phyloP scores from a whole-genome alignment of 495 filamentous ascomycete genomes.

The Aspergillus cristatus region DNA sequence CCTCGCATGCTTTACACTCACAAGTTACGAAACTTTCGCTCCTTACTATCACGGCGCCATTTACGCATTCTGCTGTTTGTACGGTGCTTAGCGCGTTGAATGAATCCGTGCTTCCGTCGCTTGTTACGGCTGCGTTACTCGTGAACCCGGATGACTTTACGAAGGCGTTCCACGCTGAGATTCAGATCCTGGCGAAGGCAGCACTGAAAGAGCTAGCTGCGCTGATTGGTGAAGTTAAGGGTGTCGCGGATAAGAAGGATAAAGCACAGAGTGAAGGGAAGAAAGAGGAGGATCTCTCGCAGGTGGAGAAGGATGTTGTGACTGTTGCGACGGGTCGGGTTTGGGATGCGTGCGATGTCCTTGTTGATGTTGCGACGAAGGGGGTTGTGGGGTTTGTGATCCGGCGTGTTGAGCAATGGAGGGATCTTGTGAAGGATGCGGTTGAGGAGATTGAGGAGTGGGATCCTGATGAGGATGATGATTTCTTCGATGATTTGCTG shows the following conservation, averaged over 20 bases:
- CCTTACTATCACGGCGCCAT: conserved; percentile 73
- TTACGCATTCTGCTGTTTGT: conserved; percentile 64
- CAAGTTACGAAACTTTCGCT: conserved; percentile 82
- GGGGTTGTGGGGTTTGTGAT: conserved; percentile 56
- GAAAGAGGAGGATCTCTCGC: conserved; percentile 16
- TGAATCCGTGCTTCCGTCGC: conserved; percentile 55
- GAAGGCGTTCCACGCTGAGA: conserved; percentile 45
- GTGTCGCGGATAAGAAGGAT: conserved; percentile 16
- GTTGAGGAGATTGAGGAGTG: conserved; percentile 79
- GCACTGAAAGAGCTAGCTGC: conserved; percentile 29
- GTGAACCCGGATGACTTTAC: conserved; percentile 51
- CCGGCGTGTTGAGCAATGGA: conserved; percentile 53
- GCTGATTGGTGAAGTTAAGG: conserved; percentile 28
- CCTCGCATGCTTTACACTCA: conserved; percentile 59
- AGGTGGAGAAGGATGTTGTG: conserved; percentile 29
- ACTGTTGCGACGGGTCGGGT: conserved; percentile 38
- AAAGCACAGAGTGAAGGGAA: conserved; percentile 15
- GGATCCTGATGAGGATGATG: conserved; percentile 57
- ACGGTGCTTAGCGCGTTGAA: conserved; percentile 58
- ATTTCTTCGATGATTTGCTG: conserved; percentile 39
- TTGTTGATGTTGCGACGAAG: conserved; percentile 50
- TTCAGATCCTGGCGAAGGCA: conserved; percentile 21
- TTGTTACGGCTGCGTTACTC: conserved; percentile 59
- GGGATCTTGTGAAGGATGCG: conserved; percentile 68
- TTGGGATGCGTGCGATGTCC: conserved; percentile 61